Evolutionary conservation across 2,329 filamentous ascomycete species (phyloP), one percentile per base, ranked within the genome.

Genomic region (Neocucurbitaria cava): DNA sequence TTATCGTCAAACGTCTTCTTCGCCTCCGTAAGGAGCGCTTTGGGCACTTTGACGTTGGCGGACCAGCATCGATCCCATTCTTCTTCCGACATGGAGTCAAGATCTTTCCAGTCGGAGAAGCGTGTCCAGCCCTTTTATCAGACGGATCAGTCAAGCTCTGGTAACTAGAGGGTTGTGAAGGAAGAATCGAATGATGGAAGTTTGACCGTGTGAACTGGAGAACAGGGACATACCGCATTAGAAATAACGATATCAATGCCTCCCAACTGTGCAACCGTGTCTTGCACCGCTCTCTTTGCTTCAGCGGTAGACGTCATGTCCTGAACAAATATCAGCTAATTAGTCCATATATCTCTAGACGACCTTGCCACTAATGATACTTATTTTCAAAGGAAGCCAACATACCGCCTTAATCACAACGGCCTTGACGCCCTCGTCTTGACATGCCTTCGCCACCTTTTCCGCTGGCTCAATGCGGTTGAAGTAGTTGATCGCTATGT

Each of bases 191-290:
- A n/a, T n/a, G n/a, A n/a, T n/a, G n/a, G n/a, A n/a, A n/a, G n/a
- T n/a, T n/a, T n/a, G n/a, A n/a, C n/a, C n/a, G 13, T 3, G 15
- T 35, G 15, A 24, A 18, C 6, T 11, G 24, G 21, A 18, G 2
- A 26, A 24, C 5, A 13, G 9, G 3, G 33, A 72, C 80, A 42
- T 66, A 86, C 84, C 17, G 89, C 89, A 73, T 95, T 95, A 2
- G 88, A 89, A 65, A 94, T 85, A 41, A 95, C 79, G 36, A 92
- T 82, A 75, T 95, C 90, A n/a, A 95, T 73, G 1, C 87, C 85
- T 4, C 88, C 89, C 59, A 91, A 80, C n/a, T 74, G 75, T 23
- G 81, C 76, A 43, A 87, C 79, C 1, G 85, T 83, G 40, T 87
- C 81, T 17, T 82, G 75, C 1, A 93, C 84, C 0, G 88, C 80